These are phyloP conservation scores for Pseudovirgaria hyperparasitica DNA, from an alignment of 2,329 filamentous ascomycete genomes.

Conservation along the genomic window DNA sequence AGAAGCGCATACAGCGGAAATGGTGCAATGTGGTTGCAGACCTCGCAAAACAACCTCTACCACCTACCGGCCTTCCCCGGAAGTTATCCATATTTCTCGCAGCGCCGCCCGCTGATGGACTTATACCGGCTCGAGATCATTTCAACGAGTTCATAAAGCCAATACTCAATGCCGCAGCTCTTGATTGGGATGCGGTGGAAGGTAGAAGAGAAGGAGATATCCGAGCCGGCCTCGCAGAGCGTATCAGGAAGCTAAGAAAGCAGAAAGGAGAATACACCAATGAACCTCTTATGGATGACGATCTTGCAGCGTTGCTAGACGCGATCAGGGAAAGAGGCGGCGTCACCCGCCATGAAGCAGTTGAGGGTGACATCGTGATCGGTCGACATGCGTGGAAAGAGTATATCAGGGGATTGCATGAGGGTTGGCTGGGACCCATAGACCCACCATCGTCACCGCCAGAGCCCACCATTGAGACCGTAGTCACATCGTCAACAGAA, in stretches of 20 bases:
- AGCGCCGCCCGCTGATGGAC: slow-evolving; percentile 73
- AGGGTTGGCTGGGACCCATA: slow-evolving; percentile 88
- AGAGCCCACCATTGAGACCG: slow-evolving; percentile 15
- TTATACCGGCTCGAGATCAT: slow-evolving; percentile 79
- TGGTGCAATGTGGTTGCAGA: slow-evolving; percentile 81
- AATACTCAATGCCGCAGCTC: slow-evolving; percentile 70
- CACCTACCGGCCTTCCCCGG: slow-evolving; percentile 60
- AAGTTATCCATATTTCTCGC: slow-evolving; percentile 78
- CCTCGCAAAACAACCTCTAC: slow-evolving; percentile 64
- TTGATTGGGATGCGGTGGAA: slow-evolving; percentile 95
- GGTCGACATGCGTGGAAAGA: slow-evolving; percentile 96
- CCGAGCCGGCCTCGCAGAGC: slow-evolving; percentile 72
- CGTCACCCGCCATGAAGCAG: slow-evolving; percentile 58
- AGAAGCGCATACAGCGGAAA: slow-evolving; percentile 69
- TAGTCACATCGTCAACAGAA: slow-evolving; percentile 6
- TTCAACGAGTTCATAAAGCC: slow-evolving; percentile 96
- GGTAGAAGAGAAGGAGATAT: slow-evolving; percentile 88
- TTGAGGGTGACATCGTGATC: slow-evolving; percentile 74
- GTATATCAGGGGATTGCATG: slow-evolving; percentile 83
- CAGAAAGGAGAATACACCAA: slow-evolving; percentile 42
- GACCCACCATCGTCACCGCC: slow-evolving; percentile 39
- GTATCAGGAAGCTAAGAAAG: slow-evolving; percentile 55
- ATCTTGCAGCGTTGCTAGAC: slow-evolving; percentile 47
- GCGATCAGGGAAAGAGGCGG: slow-evolving; percentile 52
- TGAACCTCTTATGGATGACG: slow-evolving; percentile 32